These are phyloP conservation scores for Leptographium procerum DNA, from an alignment of 2,329 filamentous ascomycete genomes.

Conservation along the genomic window DNA sequence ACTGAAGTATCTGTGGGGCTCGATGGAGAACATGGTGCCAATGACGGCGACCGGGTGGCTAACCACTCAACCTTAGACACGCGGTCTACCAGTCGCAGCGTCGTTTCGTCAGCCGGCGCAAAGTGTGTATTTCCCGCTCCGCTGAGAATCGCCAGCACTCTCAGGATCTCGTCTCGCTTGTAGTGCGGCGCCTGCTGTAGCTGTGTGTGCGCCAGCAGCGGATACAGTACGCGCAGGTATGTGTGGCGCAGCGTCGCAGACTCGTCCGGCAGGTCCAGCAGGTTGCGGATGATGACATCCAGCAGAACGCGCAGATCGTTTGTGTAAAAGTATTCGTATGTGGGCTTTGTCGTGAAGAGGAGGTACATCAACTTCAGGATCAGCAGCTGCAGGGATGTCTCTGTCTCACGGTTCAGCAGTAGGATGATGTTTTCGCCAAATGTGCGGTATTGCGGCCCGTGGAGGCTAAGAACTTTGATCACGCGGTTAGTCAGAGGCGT, in stretches of 20 bases:
- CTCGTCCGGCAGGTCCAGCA: slow-evolving; percentile 90
- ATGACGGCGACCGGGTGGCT: slow-evolving; percentile 23
- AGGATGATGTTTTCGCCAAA: slow-evolving; percentile 98
- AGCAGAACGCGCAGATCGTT: slow-evolving; percentile 91
- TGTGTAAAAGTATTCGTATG: slow-evolving; percentile 97
- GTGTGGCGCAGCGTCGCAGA: slow-evolving; percentile 71
- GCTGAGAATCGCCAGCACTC: slow-evolving; percentile 61
- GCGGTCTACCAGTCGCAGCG: slow-evolving; percentile 63
- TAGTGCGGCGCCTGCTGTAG: slow-evolving; percentile 79
- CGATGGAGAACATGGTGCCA: slow-evolving; percentile 3
- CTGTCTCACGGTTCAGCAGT: slow-evolving; percentile 84
- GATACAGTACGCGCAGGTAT: slow-evolving; percentile 85
- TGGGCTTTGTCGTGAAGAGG: slow-evolving; percentile 81
- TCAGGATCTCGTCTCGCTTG: slow-evolving; percentile 75
- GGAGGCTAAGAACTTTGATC: slow-evolving; percentile 75
- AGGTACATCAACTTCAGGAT: slow-evolving; percentile 94
- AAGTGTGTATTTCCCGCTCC: slow-evolving; percentile 61
- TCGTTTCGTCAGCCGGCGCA: slow-evolving; percentile 70
- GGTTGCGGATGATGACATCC: slow-evolving; percentile 90
- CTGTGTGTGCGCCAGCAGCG: slow-evolving; percentile 83
- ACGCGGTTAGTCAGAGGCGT: slow-evolving; percentile 76
- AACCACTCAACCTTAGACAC: slow-evolving; percentile 59
- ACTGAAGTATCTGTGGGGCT: slow-evolving; percentile 6
- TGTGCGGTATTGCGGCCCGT: slow-evolving; percentile 75
- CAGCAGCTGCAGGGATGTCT: slow-evolving; percentile 88